Percentiles rank a stretch among this genome's conserved stretches.
phyloP scores from a whole-genome alignment of 78 protist genomes.

The Polysphondylium violaceum region DNA sequence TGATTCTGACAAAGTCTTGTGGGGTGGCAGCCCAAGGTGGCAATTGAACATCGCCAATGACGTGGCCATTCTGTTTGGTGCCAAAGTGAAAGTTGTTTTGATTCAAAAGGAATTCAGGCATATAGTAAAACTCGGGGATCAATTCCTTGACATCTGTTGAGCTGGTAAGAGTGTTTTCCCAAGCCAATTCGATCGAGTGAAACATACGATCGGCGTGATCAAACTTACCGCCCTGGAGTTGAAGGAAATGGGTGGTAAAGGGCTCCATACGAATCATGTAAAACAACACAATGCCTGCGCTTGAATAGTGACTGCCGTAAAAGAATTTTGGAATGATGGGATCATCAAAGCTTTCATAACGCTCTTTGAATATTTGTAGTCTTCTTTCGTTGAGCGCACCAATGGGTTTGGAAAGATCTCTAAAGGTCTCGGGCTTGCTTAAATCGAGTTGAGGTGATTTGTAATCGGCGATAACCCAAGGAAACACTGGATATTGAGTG shows the following conservation, averaged over 20 bases:
- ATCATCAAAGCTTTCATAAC: conserved; percentile 85
- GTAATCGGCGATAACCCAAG: conserved; percentile 93
- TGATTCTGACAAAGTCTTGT: conserved; percentile 85
- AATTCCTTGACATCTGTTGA: conserved; percentile 94
- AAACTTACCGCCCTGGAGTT: conserved; percentile 95
- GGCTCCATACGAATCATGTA: conserved; percentile 97
- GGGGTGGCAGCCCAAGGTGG: conserved; percentile 98
- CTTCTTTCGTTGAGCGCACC: conserved; percentile 88
- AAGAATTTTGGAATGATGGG: conserved; percentile 86
- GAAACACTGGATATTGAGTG: conserved; percentile 97
- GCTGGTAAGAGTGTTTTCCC: conserved; percentile 58
- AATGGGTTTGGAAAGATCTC: conserved; percentile 91
- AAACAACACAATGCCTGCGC: conserved; percentile 86
- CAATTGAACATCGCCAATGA: conserved; percentile 86
- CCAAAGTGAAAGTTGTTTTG: conserved; percentile 89
- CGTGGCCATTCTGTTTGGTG: conserved; percentile 81
- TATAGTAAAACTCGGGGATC: conserved; percentile 93
- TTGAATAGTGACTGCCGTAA: conserved; percentile 88
- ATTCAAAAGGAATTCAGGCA: conserved; percentile 92
- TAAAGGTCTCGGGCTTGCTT: conserved; percentile 59
- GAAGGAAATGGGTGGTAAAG: conserved; percentile 86
- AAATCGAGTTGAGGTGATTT: conserved; percentile 78
- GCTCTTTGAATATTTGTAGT: conserved; percentile 60
- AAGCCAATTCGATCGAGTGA: conserved; percentile 83
- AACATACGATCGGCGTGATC: conserved; percentile 98